These are phyloP conservation scores for Flaveria robusta DNA, from an alignment of 129 eudicot genomes.

Conservation along the genomic window DNA sequence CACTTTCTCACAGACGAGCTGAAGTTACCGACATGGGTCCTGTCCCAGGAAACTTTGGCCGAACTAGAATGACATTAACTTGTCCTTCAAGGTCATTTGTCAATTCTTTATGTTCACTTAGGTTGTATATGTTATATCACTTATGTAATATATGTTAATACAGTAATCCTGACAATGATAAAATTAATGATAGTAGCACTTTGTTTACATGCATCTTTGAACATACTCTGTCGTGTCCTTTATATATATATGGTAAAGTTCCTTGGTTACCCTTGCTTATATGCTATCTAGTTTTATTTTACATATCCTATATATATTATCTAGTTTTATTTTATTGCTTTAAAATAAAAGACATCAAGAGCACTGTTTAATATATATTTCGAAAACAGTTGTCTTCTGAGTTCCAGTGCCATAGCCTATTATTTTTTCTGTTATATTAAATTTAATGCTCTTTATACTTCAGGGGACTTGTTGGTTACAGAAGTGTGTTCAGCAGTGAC, in stretches of 20 bases:
- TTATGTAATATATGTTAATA: neutral
- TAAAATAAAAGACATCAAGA: neutral
- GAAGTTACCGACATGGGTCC: conserved; percentile 93
- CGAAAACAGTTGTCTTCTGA: no score
- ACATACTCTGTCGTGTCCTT: neutral
- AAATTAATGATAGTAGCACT: no score
- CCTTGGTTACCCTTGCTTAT: no score
- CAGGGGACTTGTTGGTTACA: conserved; percentile 99
- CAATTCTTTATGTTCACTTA: neutral
- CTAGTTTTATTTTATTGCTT: neutral
- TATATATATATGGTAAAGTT: neutral
- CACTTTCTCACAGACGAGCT: conserved; percentile 90
- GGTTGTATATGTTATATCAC: neutral
- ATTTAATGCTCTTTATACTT: conserved; percentile 8
- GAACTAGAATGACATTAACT: conserved; percentile 78
- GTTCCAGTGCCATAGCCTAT: neutral
- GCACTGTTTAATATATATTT: neutral
- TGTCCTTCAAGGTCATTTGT: conserved; percentile 82
- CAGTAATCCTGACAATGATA: neutral
- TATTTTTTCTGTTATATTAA: neutral
- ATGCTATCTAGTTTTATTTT: no score
- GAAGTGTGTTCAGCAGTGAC: conserved; percentile 93
- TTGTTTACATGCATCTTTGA: neutral
- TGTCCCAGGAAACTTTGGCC: conserved; percentile 77
- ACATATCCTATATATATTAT: no score